phyloP scores from a whole-genome alignment of 345 rosid genomes.

The Toxicodendron radicans region DNA sequence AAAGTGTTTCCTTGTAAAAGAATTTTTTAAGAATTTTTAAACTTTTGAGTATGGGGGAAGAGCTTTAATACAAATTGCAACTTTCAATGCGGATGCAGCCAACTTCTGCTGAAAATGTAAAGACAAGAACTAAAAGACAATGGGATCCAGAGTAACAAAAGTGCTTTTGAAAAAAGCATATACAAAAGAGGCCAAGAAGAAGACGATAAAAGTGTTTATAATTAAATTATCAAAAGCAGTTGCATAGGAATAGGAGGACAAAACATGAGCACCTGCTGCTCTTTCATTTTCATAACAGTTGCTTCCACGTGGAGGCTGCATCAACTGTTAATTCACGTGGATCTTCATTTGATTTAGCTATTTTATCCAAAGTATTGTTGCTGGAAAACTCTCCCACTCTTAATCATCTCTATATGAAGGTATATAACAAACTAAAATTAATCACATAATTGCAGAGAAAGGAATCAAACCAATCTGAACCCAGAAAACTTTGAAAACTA shows the following conservation, averaged over 20 bases:
- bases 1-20: no score
- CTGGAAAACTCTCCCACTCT: no score
- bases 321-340: no score
- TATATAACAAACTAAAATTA: no score
- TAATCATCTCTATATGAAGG: no score
- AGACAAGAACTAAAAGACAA: slow-evolving; percentile 4
- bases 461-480: background rate
- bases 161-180: background rate
- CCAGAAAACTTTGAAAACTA: background rate
- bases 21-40: no score
- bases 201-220: background rate
- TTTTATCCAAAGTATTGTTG: no score
- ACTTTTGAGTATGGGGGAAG: background rate
- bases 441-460: background rate
- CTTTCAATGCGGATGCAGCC: slow-evolving; percentile 3
- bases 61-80: slow-evolving; percentile 1
- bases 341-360: no score
- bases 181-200: background rate
- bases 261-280: background rate
- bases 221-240: background rate
- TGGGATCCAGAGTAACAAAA: background rate
- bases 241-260: background rate
- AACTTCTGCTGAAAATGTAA: background rate
- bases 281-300: no score
- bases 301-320: no score